Base-by-base conservation (phyloP, 2,329 filamentous ascomycete genomes). In the Orbilia ellipsospora region DNA sequence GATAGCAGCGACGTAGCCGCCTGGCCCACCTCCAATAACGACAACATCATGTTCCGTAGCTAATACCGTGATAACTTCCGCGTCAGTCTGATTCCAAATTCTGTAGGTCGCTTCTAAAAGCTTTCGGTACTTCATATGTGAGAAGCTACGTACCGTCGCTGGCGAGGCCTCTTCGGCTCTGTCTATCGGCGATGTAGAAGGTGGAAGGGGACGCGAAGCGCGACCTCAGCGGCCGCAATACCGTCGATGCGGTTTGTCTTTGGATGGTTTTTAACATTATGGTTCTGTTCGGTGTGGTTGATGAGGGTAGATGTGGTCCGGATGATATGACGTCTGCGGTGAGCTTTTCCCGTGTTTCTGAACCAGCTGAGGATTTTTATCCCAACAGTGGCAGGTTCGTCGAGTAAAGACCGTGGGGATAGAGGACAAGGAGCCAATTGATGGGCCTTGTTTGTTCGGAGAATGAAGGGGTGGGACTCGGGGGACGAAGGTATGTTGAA, bases 1-100 rank as follows among this genome's bases (percentile, higher is more conserved):
- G 87, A 99, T 99, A 81, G 95, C 95, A 79, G 95, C 94, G 81
- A 99, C 95, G 85, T 99, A 99, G 82, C 95, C 95, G 80, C 94
- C 95, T 81, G 98, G 95, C 86, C 95, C 95, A 83, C 95, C 95
- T 81, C 95, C 95, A 82, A 99, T 97, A 84, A 99, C 94, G 82
- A 99, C 91, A 67, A 99, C 87, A 84, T 99, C 95, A 84, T 97
- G 96, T 84, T 97, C 93, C 84, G 94, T 93, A 93, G 83, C 77
- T 77, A 72, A n/a, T 23, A 77, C 63, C 74, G 36, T 15, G 20
- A 16, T 18, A 16, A 8, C 31, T 48, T 48, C 28, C 55, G 55
- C 55, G 16, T 59, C 23, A 59, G 40, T 31, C 5, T 26, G 23
- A 26, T 13, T 59, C 36, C 20, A 20, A 40, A 18, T 10, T 56